Evolutionary conservation across 1,284 basidiomycete genomes (phyloP).

Genomic region (Megacollybia platyphylla): DNA sequence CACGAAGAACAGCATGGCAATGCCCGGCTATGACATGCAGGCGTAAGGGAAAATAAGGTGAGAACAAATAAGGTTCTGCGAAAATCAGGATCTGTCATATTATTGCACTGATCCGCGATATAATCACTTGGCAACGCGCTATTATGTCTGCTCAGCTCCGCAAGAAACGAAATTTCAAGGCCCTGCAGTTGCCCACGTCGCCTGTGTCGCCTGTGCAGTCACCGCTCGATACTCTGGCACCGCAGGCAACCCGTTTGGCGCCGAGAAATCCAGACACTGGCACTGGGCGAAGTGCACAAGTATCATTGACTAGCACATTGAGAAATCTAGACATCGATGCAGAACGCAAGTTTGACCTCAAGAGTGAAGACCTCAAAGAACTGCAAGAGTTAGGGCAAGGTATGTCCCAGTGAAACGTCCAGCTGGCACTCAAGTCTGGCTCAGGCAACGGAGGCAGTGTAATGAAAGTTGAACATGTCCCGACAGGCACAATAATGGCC

Average conservation of each 20-base stretch:
- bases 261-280: slow-evolving; percentile 15
- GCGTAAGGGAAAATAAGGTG: too few relatives aligned
- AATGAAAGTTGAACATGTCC: slow-evolving; percentile 88
- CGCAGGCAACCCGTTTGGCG: slow-evolving; percentile 8
- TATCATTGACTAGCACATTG: slow-evolving; percentile 60
- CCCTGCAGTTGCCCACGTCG: slow-evolving; percentile 6
- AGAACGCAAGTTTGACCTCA: slow-evolving; percentile 65
- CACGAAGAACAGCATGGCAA: slow-evolving; percentile 14
- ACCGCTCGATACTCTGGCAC: background rate
- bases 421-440: too few relatives aligned
- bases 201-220: slow-evolving; percentile 1
- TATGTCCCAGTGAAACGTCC: too few relatives aligned
- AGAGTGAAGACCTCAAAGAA: slow-evolving; percentile 74
- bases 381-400: slow-evolving; percentile 77
- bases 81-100: background rate
- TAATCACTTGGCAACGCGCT: background rate
- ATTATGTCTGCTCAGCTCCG: background rate
- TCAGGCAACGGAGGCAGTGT: slow-evolving; percentile 94
- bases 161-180: slow-evolving; percentile 7
- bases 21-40: background rate
- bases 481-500: slow-evolving; percentile 84
- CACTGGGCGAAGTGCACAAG: slow-evolving; percentile 38
- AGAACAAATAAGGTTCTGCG: too few relatives aligned
- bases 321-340: slow-evolving; percentile 65
- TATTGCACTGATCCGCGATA: background rate